Base-by-base conservation (phyloP, 1,284 basidiomycete species). In the Puccinia horiana region DNA sequence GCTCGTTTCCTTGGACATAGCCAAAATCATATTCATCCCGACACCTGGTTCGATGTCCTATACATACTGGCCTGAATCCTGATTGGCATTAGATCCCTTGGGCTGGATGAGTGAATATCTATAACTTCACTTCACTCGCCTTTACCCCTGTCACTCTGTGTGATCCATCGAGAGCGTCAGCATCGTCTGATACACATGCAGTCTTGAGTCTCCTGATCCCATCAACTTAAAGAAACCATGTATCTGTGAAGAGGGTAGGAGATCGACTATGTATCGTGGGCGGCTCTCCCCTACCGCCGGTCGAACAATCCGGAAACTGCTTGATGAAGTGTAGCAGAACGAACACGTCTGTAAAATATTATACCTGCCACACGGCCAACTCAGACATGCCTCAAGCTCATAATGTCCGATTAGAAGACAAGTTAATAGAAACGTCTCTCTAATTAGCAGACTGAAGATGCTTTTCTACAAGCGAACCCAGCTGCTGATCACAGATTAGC, bases 21-120 rank as follows among this genome's bases (percentile, higher is more conserved):
- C n/a, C 40, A 12, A 23, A 67, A 67, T 40, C 40, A 8, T 67
- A 67, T 67, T 67, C 63, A 42, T 67, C 63, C 63, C 37, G 37
- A 67, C 32, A 16, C 12, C 26, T 58, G 11, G 11, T 11, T 63
- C 16, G 11, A 42, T 42, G 4, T 42, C 23, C 63, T 67, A 40
- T 9, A n/a, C n/a, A n/a, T n/a, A n/a, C 40, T 42, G 8, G 35
- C n/a, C 40, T 35, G 63, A 26, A 26, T 67, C 37, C 63, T 67
- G 63, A 23, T 67, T 14, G 32, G 16, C 44, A 14, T 47, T 37
- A 32, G 32, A 23, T 12, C 26, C 35, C 32, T 37, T 63, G 32
- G 32, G 32, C 32, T 35, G 12, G 18, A 63, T 16, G 12, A 26
- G 26, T 37, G 26, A 20, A 20, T 29, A 63, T 63, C 26, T 26